These are phyloP conservation scores for Phytophthora fragariae DNA, from an alignment of 352 stramenopile species.

Conservation along the genomic window DNA sequence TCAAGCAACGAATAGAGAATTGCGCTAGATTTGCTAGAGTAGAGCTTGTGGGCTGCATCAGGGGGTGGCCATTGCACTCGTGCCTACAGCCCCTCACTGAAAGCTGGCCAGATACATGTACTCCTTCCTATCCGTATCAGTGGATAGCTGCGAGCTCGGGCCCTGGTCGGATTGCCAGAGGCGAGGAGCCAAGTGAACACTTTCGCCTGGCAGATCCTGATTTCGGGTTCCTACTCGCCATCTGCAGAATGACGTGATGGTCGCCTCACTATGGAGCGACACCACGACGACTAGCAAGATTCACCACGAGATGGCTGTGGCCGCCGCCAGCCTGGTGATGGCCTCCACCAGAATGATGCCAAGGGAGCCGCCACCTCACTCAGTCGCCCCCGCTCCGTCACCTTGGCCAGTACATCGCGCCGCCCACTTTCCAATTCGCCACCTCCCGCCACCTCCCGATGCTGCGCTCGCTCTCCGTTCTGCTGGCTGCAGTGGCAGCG, in stretches of 20 bases:
- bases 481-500: conserved; percentile 13
- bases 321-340: not conserved
- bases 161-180: too few species aligned
- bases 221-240: not conserved
- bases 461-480: conserved; percentile 18
- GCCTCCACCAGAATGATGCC: conserved; percentile 24
- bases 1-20: conserved; percentile 20
- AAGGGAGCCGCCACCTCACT: conserved; percentile 1
- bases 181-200: not conserved
- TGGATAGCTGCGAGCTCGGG: not conserved
- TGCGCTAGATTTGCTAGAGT: not conserved
- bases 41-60: not conserved
- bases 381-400: conserved; percentile 12
- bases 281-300: conserved; percentile 27
- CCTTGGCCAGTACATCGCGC: not conserved
- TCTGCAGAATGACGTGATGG: conserved; percentile 2
- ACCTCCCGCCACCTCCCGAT: conserved; percentile 7
- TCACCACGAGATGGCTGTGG: conserved; percentile 13
- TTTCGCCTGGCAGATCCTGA: not conserved
- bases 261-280: not conserved
- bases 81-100: not conserved
- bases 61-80: too few species aligned
- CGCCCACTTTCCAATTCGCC: conserved; percentile 26
- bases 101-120: not conserved
- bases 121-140: not conserved